phyloP scores from a whole-genome alignment of 371 early-diverging fungal genomes.

The Batkoa obscura region DNA sequence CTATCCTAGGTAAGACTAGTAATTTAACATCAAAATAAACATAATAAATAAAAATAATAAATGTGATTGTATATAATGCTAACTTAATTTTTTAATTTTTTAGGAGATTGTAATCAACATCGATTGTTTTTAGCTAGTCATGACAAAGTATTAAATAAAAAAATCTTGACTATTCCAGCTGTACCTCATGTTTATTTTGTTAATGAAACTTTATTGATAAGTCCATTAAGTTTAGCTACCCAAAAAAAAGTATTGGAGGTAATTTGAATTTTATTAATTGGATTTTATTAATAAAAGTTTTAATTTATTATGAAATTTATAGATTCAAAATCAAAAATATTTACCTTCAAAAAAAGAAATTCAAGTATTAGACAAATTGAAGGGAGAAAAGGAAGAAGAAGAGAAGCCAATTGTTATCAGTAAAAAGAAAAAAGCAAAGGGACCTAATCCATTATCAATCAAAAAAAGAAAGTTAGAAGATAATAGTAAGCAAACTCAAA shows the following conservation, averaged over 20 bases:
- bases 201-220: not conserved
- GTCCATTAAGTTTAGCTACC: not conserved
- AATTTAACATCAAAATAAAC: too few species aligned
- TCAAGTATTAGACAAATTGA: not conserved
- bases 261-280: not conserved
- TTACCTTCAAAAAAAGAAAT: not conserved
- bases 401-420: not conserved
- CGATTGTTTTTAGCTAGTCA: not conserved
- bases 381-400: not conserved
- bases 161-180: not conserved
- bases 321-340: not conserved
- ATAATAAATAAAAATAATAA: too few species aligned
- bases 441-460: not conserved
- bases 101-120: not conserved
- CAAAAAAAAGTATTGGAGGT: not conserved
- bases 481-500: too few species aligned
- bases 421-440: not conserved
- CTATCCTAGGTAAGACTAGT: not conserved
- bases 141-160: not conserved
- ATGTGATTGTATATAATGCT: too few species aligned
- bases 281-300: not conserved
- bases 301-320: not conserved
- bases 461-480: slow-evolving; percentile 3
- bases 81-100: not conserved
- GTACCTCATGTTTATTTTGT: not conserved